Evolutionary conservation across 2,329 filamentous ascomycete species (phyloP).

Genomic region (Fusarium nanum): DNA sequence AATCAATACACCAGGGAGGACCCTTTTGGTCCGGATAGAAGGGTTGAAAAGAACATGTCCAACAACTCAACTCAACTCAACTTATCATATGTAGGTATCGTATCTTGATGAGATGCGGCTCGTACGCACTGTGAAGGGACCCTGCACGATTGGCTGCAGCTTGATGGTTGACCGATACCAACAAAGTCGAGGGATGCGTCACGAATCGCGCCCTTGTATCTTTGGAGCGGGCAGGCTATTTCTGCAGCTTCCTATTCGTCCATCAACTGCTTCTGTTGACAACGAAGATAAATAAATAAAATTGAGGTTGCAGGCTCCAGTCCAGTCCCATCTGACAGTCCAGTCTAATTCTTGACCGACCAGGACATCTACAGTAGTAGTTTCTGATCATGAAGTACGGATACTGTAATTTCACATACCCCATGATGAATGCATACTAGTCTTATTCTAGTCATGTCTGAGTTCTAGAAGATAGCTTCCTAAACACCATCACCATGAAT

Average conservation of each 20-base stretch:
- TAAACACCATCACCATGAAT: background rate
- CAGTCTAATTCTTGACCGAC: background rate
- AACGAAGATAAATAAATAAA: constrained; percentile 11
- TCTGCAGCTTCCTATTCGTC: constrained; percentile 24
- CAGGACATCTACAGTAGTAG: background rate
- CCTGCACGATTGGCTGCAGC: constrained; percentile 37
- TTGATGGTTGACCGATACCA: constrained; percentile 39
- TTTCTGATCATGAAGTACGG: constrained; percentile 20
- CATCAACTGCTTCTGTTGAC: constrained; percentile 22
- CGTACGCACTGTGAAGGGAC: constrained; percentile 36
- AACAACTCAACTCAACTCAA: constrained; percentile 37
- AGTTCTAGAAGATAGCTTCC: background rate
- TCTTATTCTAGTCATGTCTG: background rate
- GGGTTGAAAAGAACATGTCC: constrained; percentile 37
- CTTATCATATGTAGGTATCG: constrained; percentile 6
- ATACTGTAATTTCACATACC: constrained; percentile 1
- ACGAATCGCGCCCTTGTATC: constrained; percentile 39
- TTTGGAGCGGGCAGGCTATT: constrained; percentile 13
- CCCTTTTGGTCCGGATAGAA: constrained; percentile 35
- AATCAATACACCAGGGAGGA: background rate
- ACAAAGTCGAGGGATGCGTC: constrained; percentile 41
- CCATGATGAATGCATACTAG: background rate
- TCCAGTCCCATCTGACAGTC: background rate
- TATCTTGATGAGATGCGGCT: constrained; percentile 26
- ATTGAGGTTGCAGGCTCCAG: constrained; percentile 1